Evolutionary conservation across 176 grass and related monocot species (phyloP).

Genomic region (Ampelocalamus luodianensis): DNA sequence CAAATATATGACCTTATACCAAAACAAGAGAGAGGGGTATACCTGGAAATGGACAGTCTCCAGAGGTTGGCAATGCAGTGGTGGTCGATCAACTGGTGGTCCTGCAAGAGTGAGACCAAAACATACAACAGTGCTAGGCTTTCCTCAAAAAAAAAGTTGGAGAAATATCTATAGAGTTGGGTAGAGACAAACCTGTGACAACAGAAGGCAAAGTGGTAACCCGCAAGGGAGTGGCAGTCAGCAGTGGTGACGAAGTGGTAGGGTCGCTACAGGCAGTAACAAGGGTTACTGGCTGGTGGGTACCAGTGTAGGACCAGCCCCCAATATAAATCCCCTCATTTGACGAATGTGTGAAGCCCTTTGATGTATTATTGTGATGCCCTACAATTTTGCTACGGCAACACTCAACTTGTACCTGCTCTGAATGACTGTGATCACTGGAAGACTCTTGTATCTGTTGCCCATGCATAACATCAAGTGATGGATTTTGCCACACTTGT

Average conservation of each 20-base stretch:
- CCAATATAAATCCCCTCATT: background rate
- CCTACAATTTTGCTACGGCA: background rate
- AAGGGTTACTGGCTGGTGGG: background rate
- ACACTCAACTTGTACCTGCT: slow-evolving; percentile 15
- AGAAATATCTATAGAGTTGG: slow-evolving; percentile 30
- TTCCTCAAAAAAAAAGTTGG: background rate
- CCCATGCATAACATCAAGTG: background rate
- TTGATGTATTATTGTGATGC: slow-evolving; percentile 21
- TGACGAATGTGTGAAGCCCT: background rate
- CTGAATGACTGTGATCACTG: background rate
- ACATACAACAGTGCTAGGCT: background rate
- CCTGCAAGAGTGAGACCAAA: slow-evolving; percentile 4
- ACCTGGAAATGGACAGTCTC: slow-evolving; percentile 28
- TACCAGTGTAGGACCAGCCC: background rate
- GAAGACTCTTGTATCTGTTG: background rate
- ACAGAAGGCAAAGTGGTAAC: slow-evolving; percentile 23
- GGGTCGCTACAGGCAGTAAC: background rate
- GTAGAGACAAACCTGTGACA: slow-evolving; percentile 27
- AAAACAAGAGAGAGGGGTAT: slow-evolving; percentile 3
- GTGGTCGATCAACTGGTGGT: slow-evolving; percentile 7
- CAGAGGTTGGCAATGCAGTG: background rate
- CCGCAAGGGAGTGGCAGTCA: background rate
- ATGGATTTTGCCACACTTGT: background rate
- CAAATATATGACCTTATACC: background rate
- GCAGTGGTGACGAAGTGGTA: slow-evolving; percentile 1